These are phyloP conservation scores for Candida insectalens DNA, from an alignment of 805 yeast species.

Conservation along the genomic window DNA sequence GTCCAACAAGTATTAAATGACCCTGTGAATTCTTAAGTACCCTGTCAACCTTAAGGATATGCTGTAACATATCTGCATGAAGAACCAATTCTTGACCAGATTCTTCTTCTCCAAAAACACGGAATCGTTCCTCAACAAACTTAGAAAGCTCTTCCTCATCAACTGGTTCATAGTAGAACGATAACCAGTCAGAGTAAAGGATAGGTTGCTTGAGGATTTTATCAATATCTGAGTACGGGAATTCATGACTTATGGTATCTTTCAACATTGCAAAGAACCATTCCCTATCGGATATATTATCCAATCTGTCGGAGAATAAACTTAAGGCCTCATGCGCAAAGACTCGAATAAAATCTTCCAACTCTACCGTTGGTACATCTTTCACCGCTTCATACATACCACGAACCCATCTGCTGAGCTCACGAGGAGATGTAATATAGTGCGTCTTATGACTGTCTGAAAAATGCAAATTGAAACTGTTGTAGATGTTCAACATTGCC, in stretches of 20 bases:
- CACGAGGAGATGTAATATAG: slow-evolving; percentile 82
- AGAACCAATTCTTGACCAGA: slow-evolving; percentile 49
- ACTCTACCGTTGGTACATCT: slow-evolving; percentile 16
- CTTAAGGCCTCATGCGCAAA: slow-evolving; percentile 81
- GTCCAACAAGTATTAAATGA: slow-evolving; percentile 78
- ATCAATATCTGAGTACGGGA: slow-evolving; percentile 35
- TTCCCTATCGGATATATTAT: slow-evolving; percentile 31
- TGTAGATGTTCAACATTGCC: slow-evolving; percentile 62
- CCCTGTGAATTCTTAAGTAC: slow-evolving; percentile 83
- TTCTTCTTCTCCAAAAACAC: slow-evolving; percentile 73
- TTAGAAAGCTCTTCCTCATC: slow-evolving; percentile 32
- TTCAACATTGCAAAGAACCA: slow-evolving; percentile 37
- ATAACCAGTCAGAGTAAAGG: slow-evolving; percentile 67
- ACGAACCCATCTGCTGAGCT: slow-evolving; percentile 76
- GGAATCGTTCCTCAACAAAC: slow-evolving; percentile 56
- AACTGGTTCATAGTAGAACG: slow-evolving; percentile 52
- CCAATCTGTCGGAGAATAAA: slow-evolving; percentile 67
- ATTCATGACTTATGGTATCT: slow-evolving; percentile 26
- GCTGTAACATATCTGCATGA: slow-evolving; percentile 64
- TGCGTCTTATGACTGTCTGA: slow-evolving; percentile 35
- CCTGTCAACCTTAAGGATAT: slow-evolving; percentile 70
- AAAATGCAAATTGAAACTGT: slow-evolving; percentile 31
- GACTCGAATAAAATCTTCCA: slow-evolving; percentile 43
- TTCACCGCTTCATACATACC: slow-evolving; percentile 44
- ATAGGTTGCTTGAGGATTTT: slow-evolving; percentile 39